Evolutionary conservation across 1,139 yeast species (phyloP), one percentile per base, ranked within the genome.

Genomic region (Suhomyces choctaworum): DNA sequence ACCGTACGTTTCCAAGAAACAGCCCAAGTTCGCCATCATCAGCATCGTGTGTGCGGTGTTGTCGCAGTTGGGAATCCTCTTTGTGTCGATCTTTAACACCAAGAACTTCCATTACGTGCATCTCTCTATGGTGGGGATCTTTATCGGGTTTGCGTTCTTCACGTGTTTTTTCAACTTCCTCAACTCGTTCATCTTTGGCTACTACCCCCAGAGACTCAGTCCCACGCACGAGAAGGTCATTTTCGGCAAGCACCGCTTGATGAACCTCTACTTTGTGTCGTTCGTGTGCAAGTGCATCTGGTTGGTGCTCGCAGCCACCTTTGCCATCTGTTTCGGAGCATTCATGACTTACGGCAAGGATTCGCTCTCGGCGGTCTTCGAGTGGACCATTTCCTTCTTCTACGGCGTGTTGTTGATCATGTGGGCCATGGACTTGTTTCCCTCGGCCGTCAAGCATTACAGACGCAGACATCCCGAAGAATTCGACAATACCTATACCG

Each of bases 301-400:
- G 96, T 62, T 85, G 29, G 42, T 68, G 3, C 56, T 73, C n/a
- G 95, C 96, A 2, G 65, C 83, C 16, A 77, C 66, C 0, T 72
- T 87, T 55, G 96, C 94, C 4, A 63, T 83, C 20, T 70, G 78
- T 27, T 90, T 88, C 51, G 92, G 80, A 10, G 73, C 61, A 2
- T 60, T 66, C 36, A 62, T 70, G 72, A 47, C 54, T 7, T 34
- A 39, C 1, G 70, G 64, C 25, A 40, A 63, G 8, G 61, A 69
- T 24, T 60, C 69, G 11, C 62, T 72, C 35, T 71, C 80, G 16
- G 86, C 85, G 1, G 64, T 65, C 11, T 80, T 84, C 56, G 97
- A 90, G 59, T 90, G 97, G 97, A 54, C 78, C 7, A 62, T 89
- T 29, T 81, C 90, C 6, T 90, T 82, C 62, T 82, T 87, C 80